Evolutionary conservation across 768 basidiomycete species (phyloP).

Genomic region (Trametes gibbosa): DNA sequence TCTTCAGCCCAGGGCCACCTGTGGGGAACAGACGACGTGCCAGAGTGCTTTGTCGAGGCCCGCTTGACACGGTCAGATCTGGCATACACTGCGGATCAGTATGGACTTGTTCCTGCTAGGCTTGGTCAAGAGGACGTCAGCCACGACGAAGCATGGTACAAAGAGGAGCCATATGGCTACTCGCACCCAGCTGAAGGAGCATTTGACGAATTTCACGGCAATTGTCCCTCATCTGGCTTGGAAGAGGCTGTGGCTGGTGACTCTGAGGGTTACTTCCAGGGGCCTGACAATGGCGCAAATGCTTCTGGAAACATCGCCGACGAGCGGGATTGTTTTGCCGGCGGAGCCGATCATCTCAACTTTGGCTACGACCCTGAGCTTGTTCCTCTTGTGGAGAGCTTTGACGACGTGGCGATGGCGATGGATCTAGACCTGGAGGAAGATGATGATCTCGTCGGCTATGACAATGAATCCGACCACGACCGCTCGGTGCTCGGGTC

Average conservation of each 20-base stretch:
- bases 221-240: not conserved
- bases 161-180: not conserved
- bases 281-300: not conserved
- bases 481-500: constrained; percentile 5
- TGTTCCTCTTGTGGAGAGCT: no score
- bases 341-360: not conserved
- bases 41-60: no score
- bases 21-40: no score
- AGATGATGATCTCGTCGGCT: not conserved
- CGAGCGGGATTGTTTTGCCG: not conserved
- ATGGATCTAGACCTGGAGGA: not conserved
- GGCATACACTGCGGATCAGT: no score
- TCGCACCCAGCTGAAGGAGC: not conserved
- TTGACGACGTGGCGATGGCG: not conserved
- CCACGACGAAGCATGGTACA: not conserved
- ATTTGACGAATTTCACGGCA: not conserved
- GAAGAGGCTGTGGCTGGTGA: not conserved
- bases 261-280: not conserved
- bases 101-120: no score
- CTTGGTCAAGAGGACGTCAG: no score
- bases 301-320: not conserved
- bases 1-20: no score
- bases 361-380: not conserved
- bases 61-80: no score
- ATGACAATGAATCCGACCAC: not conserved